phyloP scores from a whole-genome alignment of 2,329 filamentous ascomycete genomes.

The Diaporthe sp. region DNA sequence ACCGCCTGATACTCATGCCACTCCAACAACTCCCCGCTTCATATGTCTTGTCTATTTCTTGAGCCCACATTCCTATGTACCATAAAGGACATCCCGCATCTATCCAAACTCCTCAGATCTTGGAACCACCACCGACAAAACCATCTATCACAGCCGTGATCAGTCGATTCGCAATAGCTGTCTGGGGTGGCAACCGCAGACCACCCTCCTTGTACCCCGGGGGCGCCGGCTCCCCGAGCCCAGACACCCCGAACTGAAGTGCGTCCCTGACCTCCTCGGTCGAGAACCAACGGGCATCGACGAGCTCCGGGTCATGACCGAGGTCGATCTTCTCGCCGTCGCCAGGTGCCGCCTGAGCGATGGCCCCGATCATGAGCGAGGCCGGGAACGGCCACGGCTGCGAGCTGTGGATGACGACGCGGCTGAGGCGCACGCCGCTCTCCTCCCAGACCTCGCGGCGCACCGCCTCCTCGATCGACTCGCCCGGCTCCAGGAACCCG shows the following conservation, averaged over 20 bases:
- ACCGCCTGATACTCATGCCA: neutral
- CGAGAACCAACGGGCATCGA: slow-evolving; percentile 89
- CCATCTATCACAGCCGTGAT: slow-evolving; percentile 84
- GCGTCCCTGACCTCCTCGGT: slow-evolving; percentile 86
- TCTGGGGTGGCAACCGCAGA: slow-evolving; percentile 84
- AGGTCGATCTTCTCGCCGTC: slow-evolving; percentile 84
- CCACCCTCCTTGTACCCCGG: slow-evolving; percentile 81
- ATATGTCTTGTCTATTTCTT: slow-evolving; percentile 22
- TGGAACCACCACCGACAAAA: slow-evolving; percentile 71
- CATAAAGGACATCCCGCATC: neutral
- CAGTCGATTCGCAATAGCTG: slow-evolving; percentile 93
- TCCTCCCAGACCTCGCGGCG: slow-evolving; percentile 90
- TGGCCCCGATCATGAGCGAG: slow-evolving; percentile 87
- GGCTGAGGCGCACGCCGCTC: slow-evolving; percentile 80
- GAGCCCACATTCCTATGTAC: neutral
- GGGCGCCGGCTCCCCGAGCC: slow-evolving; percentile 74
- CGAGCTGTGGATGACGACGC: slow-evolving; percentile 85
- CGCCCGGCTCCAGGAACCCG: slow-evolving; percentile 87
- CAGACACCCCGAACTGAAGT: slow-evolving; percentile 75
- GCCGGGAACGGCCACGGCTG: slow-evolving; percentile 92
- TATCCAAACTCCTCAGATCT: slow-evolving; percentile 57
- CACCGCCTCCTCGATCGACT: slow-evolving; percentile 88
- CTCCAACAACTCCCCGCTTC: slow-evolving; percentile 6
- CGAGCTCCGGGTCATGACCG: slow-evolving; percentile 90
- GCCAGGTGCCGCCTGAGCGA: slow-evolving; percentile 85